Percentiles rank a stretch among this genome's conserved stretches.
These are phyloP conservation scores for Xylaria curta DNA, from an alignment of 495 filamentous ascomycete genomes.

Conservation along the genomic window DNA sequence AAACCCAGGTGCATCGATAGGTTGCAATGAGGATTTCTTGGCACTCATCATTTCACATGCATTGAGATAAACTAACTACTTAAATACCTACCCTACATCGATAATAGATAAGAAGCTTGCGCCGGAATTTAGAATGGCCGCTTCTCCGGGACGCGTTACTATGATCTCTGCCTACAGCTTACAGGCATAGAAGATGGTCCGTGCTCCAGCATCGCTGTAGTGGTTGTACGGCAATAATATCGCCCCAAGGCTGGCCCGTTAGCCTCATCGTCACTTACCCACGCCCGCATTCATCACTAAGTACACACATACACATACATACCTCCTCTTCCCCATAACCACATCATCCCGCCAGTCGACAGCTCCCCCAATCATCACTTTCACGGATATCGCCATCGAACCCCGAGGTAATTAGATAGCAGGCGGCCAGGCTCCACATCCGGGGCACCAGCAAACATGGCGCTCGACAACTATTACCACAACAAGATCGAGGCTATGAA, in stretches of 20 bases:
- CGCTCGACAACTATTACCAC: conserved; percentile 98
- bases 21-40: not conserved
- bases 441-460: conserved; percentile 69
- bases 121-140: conserved; percentile 26
- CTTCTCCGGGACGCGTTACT: conserved; percentile 24
- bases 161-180: conserved; percentile 23
- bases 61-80: too few relatives aligned
- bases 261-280: conserved; percentile 27
- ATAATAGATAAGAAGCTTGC: not conserved
- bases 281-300: not conserved
- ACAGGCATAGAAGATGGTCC: not conserved
- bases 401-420: not conserved
- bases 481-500: conserved; percentile 99
- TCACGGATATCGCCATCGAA: not conserved
- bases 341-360: not conserved
- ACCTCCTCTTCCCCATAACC: not conserved
- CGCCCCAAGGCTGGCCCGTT: conserved; percentile 24
- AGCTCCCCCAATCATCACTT: not conserved
- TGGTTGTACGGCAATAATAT: not conserved
- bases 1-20: not conserved
- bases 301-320: not conserved
- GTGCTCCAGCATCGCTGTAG: not conserved
- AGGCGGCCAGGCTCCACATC: conserved; percentile 24
- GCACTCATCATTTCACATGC: conserved; percentile 1
- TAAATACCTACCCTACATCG: too few relatives aligned